Conservation (phyloP, 2,329 filamentous ascomycete genomes). For the Fusarium anguioides region DNA sequence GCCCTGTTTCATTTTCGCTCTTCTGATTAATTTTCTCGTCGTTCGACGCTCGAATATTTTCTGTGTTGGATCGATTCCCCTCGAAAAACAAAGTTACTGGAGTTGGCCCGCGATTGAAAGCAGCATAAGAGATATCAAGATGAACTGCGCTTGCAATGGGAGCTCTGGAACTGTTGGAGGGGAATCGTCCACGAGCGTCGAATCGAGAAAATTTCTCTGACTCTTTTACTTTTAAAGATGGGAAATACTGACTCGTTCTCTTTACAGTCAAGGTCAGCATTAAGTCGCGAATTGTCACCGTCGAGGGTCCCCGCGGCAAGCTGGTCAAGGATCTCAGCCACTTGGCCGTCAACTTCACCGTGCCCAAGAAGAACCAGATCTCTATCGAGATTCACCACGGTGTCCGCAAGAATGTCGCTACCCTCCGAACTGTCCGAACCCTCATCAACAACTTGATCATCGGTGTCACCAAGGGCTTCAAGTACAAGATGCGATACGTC, state of each 20-base stretch:
- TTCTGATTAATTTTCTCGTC: slow-evolving; percentile 1
- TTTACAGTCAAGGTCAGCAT: slow-evolving; percentile 92
- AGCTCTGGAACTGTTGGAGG: slow-evolving; percentile 1
- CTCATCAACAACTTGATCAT: slow-evolving; percentile 99
- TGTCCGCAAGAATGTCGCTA: slow-evolving; percentile 95
- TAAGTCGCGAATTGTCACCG: slow-evolving; percentile 95
- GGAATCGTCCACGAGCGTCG: slow-evolving; percentile 9
- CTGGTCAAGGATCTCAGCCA: slow-evolving; percentile 97
- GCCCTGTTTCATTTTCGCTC: slow-evolving; percentile 30
- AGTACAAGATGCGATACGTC: slow-evolving; percentile 99
- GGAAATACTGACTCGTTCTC: slow-evolving; percentile 46
- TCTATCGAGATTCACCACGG: slow-evolving; percentile 99
- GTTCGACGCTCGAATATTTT: slow-evolving; percentile 14
- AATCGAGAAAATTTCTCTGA: slow-evolving; percentile 6
- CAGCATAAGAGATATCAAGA: slow-evolving; percentile 28
- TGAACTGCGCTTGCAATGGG: slow-evolving; percentile 18
- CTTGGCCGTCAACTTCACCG: slow-evolving; percentile 94
- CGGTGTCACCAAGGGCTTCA: slow-evolving; percentile 98
- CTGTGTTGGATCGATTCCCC: slow-evolving; percentile 11
- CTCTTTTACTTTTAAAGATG: slow-evolving; percentile 13
- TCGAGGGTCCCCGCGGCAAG: slow-evolving; percentile 98
- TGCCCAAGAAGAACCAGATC: slow-evolving; percentile 86
- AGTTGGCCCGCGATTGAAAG: slow-evolving; percentile 28
- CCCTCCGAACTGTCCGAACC: slow-evolving; percentile 96
- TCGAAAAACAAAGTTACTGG: slow-evolving; percentile 17